Evolutionary conservation across 371 early-diverging fungal species (phyloP), one percentile per base, ranked within the genome.

Genomic region (Batkoa obscura): DNA sequence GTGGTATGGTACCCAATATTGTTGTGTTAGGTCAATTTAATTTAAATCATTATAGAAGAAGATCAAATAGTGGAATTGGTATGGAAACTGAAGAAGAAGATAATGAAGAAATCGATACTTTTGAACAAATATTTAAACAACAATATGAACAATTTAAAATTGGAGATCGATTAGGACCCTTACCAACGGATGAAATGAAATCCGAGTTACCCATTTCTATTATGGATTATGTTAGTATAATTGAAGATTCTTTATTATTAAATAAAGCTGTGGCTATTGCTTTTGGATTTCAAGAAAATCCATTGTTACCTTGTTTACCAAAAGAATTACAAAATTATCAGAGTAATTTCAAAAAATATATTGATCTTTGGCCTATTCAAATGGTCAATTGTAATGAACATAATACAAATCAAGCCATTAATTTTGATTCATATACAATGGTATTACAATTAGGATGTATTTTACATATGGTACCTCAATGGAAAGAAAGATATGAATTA

Each of bases 371-470:
- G 81, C 79, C 81, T 0, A 76, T 79, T 55, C 77, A 78, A 58
- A 55, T 55, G 55, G 34, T 43, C 33, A n/a, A 15, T 12, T 41
- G 50, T 43, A 31, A 48, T 8, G 59, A 62, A 36, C 10, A 31
- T 32, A 41, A 43, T 35, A 47, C 64, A 31, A n/a, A n/a, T 39
- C 69, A 69, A 37, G 50, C 69, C 56, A 74, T 74, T 17, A 76
- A 75, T 49, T 78, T 79, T 68, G 76, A 77, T 55, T 74, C 80
- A 0, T 81, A 79, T 57, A 74, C 81, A 17, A 71, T 81, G 75
- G 80, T 81, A 3, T 64, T 81, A 38, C 82, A 81, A 63, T 69
- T 81, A 57, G 82, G 80, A 15, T 75, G 75, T 9, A 78, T 81
- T 34, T 57, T 81, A 55, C 74, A 78, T 43, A 72, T 76, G 73